Percentiles rank a stretch among this genome's conserved stretches.
These are phyloP conservation scores for Chrysoporthe cubensis DNA, from an alignment of 2,329 filamentous ascomycete genomes.

Conservation along the genomic window DNA sequence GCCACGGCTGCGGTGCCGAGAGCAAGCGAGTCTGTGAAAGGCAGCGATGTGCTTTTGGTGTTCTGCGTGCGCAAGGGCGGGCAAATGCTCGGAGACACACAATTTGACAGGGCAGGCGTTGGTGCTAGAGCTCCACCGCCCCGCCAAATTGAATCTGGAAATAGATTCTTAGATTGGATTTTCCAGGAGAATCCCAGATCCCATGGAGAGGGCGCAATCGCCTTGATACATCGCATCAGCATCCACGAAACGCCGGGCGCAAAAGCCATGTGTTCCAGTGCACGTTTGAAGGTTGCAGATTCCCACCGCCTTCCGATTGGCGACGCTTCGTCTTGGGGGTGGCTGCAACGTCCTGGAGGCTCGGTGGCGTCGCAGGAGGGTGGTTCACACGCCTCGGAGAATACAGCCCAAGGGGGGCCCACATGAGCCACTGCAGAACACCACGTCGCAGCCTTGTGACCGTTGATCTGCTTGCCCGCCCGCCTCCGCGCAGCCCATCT, in stretches of 20 bases:
- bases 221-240: slow-evolving; percentile 18
- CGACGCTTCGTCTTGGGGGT: background rate
- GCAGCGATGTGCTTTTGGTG: background rate
- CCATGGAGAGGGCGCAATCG: slow-evolving; percentile 8
- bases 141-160: slow-evolving; percentile 22
- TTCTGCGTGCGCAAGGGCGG: slow-evolving; percentile 5
- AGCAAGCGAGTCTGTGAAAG: background rate
- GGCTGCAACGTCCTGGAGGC: slow-evolving; percentile 19
- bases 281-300: slow-evolving; percentile 13
- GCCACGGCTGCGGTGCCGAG: background rate
- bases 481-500: background rate
- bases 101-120: background rate
- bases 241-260: slow-evolving; percentile 15
- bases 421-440: slow-evolving; percentile 20
- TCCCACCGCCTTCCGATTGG: background rate
- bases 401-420: slow-evolving; percentile 18
- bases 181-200: slow-evolving; percentile 21
- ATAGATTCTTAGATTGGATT: slow-evolving; percentile 28
- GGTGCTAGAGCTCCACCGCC: slow-evolving; percentile 20
- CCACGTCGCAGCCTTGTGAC: slow-evolving; percentile 23
- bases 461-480: background rate
- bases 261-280: slow-evolving; percentile 13
- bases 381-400: slow-evolving; percentile 21
- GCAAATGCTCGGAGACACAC: slow-evolving; percentile 8
- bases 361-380: slow-evolving; percentile 26